phyloP scores from a whole-genome alignment of 345 rosid species.

The Corymbia maculata region DNA sequence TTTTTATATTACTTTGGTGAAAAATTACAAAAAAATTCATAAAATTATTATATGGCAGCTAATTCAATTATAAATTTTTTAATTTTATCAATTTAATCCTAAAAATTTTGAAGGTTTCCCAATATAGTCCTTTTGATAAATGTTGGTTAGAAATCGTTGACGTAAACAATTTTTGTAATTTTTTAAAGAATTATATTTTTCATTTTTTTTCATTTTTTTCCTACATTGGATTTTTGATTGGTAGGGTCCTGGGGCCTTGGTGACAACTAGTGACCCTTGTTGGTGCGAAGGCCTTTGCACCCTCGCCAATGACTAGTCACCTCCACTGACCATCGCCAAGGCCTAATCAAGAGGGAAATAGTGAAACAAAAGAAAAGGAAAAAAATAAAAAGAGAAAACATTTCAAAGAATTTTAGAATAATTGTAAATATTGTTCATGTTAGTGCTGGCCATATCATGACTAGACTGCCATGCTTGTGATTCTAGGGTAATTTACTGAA shows the following conservation, averaged over 20 bases:
- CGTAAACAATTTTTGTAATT: too few species aligned
- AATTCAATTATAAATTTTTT: too few species aligned
- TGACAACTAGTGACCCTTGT: background rate
- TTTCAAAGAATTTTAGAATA: background rate
- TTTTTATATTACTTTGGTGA: too few species aligned
- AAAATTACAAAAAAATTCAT: background rate
- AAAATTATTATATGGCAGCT: too few species aligned
- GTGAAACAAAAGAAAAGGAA: background rate
- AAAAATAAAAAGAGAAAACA: background rate
- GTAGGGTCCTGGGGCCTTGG: background rate
- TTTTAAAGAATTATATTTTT: too few species aligned
- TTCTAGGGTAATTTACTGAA: background rate
- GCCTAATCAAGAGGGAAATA: background rate
- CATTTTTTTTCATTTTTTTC: background rate
- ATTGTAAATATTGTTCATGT: background rate
- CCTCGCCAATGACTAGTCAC: background rate
- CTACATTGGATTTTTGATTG: fast-evolving
- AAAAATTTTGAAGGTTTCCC: too few species aligned
- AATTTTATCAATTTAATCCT: too few species aligned
- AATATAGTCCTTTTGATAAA: too few species aligned
- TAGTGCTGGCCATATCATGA: background rate
- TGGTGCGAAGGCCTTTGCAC: background rate
- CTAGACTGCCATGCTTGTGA: background rate
- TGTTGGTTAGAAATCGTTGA: too few species aligned
- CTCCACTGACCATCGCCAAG: background rate